Conservation (phyloP, 2,329 filamentous ascomycete genomes). For the Nothophoma quercina region DNA sequence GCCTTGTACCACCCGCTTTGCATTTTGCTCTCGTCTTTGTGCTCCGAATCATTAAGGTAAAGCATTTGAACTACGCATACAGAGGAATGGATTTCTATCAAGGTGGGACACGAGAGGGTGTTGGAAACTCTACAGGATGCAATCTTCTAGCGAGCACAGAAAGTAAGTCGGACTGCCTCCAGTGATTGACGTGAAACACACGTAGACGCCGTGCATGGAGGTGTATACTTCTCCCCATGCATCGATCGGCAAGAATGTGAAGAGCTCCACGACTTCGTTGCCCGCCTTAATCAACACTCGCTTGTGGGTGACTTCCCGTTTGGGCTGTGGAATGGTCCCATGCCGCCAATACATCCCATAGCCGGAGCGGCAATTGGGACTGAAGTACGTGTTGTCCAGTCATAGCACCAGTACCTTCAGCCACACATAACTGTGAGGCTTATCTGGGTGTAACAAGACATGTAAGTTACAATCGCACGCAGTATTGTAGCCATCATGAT, state of each 20-base stretch:
- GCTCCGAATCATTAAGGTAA: no score
- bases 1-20: background rate
- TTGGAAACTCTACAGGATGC: no score
- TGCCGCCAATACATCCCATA: background rate
- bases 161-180: no score
- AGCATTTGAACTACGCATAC: no score
- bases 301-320: background rate
- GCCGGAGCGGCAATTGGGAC: background rate
- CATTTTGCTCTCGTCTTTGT: no score
- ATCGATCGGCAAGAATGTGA: background rate
- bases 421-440: constrained; percentile 19
- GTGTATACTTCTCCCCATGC: background rate
- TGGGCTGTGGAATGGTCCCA: background rate
- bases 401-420: background rate
- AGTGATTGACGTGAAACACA: background rate
- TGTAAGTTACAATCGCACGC: background rate
- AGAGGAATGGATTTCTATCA: no score
- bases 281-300: background rate
- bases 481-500: background rate
- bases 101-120: no score
- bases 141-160: no score
- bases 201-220: background rate
- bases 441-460: background rate
- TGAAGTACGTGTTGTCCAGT: background rate
- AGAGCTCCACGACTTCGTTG: background rate